phyloP scores from a whole-genome alignment of 495 filamentous ascomycete genomes.

The Aspergillus bertholletiae region DNA sequence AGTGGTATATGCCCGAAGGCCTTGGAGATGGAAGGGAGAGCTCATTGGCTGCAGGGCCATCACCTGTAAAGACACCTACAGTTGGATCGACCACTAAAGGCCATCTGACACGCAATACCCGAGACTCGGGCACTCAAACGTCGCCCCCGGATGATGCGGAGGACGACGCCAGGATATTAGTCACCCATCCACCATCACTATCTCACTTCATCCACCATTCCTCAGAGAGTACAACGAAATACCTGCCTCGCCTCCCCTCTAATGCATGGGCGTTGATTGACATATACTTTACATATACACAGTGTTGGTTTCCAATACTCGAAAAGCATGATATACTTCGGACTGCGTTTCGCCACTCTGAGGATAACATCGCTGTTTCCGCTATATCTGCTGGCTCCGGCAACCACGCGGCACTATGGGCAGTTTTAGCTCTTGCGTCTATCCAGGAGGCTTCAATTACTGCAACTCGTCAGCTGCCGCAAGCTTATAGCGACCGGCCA shows the following conservation, averaged over 20 bases:
- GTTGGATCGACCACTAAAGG: conserved; percentile 14
- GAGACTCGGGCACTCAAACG: conserved; percentile 29
- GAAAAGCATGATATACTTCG: conserved; percentile 64
- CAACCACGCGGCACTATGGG: conserved; percentile 62
- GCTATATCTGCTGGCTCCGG: conserved; percentile 37
- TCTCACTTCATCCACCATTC: background rate
- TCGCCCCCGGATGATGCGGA: background rate
- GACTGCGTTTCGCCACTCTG: conserved; percentile 42
- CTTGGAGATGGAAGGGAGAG: conserved; percentile 20
- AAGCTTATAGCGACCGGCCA: conserved; percentile 12
- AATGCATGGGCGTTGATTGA: conserved; percentile 60
- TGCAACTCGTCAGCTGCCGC: conserved; percentile 23
- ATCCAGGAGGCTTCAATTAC: conserved; percentile 46
- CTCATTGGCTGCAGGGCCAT: conserved; percentile 20
- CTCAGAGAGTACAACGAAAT: background rate
- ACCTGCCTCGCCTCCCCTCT: conserved; percentile 34
- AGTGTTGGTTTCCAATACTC: conserved; percentile 70
- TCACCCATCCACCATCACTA: background rate
- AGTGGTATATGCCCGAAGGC: conserved; percentile 38
- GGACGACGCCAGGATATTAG: background rate
- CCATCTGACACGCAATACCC: conserved; percentile 9
- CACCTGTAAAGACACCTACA: conserved; percentile 29
- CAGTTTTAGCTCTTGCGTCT: conserved; percentile 50
- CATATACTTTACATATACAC: conserved; percentile 70
- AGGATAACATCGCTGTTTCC: conserved; percentile 31